A percentile compares a stretch with the other conserved stretches of the same genome.
phyloP scores from a whole-genome alignment of 2,329 filamentous ascomycete genomes.

The Diplocarpon rosae region DNA sequence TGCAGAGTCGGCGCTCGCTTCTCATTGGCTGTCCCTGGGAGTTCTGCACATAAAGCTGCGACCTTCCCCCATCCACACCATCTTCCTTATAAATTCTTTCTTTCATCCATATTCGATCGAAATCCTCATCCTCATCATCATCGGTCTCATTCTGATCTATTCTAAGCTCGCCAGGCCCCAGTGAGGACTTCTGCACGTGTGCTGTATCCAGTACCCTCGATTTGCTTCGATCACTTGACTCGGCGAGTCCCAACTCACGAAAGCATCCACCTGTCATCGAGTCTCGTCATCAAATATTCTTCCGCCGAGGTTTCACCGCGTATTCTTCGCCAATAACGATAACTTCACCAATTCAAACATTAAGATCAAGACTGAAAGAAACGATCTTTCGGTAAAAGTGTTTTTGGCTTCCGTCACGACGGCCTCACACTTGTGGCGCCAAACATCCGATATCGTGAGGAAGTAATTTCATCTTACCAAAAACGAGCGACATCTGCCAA shows the following conservation, averaged over 20 bases:
- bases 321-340: constrained; percentile 8
- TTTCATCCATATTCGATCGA: constrained; percentile 10
- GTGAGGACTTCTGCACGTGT: constrained; percentile 18
- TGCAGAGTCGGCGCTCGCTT: constrained; percentile 4
- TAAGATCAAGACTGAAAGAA: constrained; percentile 3
- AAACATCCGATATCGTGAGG: neutral
- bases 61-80: constrained; percentile 20
- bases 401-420: neutral
- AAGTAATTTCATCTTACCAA: neutral
- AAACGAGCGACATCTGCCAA: neutral
- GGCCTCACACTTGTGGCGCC: constrained; percentile 1
- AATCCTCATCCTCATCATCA: constrained; percentile 11
- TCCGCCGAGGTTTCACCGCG: constrained; percentile 14
- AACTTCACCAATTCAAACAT: constrained; percentile 12
- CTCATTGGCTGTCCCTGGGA: constrained; percentile 13
- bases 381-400: neutral
- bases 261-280: constrained; percentile 17
- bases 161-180: constrained; percentile 13
- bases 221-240: constrained; percentile 20
- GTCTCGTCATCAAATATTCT: constrained; percentile 17
- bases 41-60: constrained; percentile 20
- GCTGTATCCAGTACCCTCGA: constrained; percentile 26
- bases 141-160: constrained; percentile 19
- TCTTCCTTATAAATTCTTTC: constrained; percentile 19
- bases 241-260: constrained; percentile 13